These are phyloP conservation scores for Maudiozyma saulgeensis DNA, from an alignment of 805 yeast genomes.

Conservation along the genomic window DNA sequence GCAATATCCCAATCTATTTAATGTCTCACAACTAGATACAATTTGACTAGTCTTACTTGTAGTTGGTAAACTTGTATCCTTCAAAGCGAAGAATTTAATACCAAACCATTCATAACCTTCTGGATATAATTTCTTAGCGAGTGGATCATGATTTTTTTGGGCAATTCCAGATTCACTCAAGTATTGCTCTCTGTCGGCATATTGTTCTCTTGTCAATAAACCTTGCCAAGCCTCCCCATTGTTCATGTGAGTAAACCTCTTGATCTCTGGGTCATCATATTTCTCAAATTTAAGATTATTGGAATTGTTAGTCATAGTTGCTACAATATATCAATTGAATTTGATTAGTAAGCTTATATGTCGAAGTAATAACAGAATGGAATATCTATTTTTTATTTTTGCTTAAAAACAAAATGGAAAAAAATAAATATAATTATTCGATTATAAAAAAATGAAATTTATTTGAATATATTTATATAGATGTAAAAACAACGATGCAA, in stretches of 20 bases:
- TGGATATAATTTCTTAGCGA: conserved; percentile 10
- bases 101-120: conserved; percentile 24
- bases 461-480: no score
- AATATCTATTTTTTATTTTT: no score
- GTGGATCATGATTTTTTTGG: conserved; percentile 10
- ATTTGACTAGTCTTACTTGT: conserved; percentile 26
- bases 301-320: neutral
- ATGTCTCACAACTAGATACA: conserved; percentile 35
- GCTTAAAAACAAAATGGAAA: no score
- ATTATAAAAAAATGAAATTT: no score
- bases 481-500: no score
- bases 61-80: conserved; percentile 17
- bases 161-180: conserved; percentile 26
- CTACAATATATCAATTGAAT: no score
- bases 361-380: no score
- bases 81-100: conserved; percentile 29
- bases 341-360: no score
- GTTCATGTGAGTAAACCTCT: conserved; percentile 29
- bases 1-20: conserved; percentile 31
- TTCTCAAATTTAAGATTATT: conserved; percentile 9
- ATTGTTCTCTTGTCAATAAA: conserved; percentile 26
- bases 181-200: conserved; percentile 30
- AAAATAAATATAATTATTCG: no score
- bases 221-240: conserved; percentile 31
- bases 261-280: conserved; percentile 27